Conservation (phyloP, 1,284 basidiomycete species). For the Malassezia caprae region DNA sequence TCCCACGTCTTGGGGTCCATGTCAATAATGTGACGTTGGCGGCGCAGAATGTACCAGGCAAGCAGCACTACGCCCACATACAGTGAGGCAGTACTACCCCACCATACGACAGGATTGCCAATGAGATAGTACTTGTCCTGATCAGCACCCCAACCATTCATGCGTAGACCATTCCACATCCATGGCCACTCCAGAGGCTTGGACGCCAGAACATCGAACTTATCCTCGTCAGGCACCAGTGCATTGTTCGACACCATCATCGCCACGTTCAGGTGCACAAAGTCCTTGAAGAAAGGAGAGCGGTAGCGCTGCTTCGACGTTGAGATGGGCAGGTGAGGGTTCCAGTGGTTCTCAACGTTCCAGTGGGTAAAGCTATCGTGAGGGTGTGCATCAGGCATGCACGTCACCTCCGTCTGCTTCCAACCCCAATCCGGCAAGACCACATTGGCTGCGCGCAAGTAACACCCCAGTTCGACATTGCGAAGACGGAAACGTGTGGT, state of each 20-base stretch:
- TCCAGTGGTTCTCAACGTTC: constrained; percentile 97
- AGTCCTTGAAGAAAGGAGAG: constrained; percentile 89
- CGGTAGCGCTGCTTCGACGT: constrained; percentile 73
- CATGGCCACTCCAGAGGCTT: constrained; percentile 88
- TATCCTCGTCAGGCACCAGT: constrained; percentile 89
- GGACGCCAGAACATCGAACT: constrained; percentile 91
- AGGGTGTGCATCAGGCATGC: constrained; percentile 76
- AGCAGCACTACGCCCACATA: constrained; percentile 56
- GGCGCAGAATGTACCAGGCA: constrained; percentile 65
- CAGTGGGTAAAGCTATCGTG: constrained; percentile 81
- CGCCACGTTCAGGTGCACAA: constrained; percentile 95
- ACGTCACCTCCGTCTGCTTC: constrained; percentile 94
- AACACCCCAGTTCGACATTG: constrained; percentile 59
- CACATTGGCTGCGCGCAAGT: constrained; percentile 77
- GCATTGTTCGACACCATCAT: constrained; percentile 99
- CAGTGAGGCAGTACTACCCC: constrained; percentile 65
- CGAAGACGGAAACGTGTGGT: constrained; percentile 79
- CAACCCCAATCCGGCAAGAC: constrained; percentile 96
- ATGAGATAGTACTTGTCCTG: constrained; percentile 88
- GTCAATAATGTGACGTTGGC: constrained; percentile 79
- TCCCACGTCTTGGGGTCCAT: constrained; percentile 83
- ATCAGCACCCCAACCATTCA: constrained; percentile 89
- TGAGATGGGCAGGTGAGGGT: constrained; percentile 67
- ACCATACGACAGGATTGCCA: constrained; percentile 87
- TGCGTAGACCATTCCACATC: constrained; percentile 68